Conservation (phyloP, 1,139 yeast genomes). For the Magnusiomyces suaveolens region DNA sequence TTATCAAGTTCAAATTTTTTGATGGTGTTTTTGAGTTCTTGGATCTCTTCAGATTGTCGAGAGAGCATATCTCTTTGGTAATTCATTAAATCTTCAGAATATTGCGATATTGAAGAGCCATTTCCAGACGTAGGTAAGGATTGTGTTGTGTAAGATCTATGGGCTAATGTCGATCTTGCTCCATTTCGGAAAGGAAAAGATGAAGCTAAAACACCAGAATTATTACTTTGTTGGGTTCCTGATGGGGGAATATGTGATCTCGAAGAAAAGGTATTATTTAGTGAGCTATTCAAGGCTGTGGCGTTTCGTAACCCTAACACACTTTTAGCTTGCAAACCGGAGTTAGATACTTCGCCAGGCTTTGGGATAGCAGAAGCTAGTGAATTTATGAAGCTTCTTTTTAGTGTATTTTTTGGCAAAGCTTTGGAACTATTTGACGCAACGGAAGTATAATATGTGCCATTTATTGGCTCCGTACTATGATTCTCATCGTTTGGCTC, state of each 20-base stretch:
- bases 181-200: neutral
- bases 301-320: too few species aligned
- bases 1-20: neutral
- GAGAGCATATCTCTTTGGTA: neutral
- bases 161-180: neutral
- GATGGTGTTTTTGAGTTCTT: conserved; percentile 1
- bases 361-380: neutral
- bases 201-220: neutral
- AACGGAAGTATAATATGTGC: neutral
- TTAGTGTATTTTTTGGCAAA: neutral
- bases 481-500: neutral
- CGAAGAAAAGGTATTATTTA: neutral
- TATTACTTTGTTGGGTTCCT: neutral
- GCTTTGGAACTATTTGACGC: neutral
- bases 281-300: too few species aligned
- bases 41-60: neutral
- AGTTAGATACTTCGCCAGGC: too few species aligned
- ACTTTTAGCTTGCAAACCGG: too few species aligned
- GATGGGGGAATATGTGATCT: neutral
- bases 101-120: neutral
- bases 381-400: neutral
- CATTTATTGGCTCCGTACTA: neutral
- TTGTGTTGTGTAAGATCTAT: neutral
- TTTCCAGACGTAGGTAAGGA: neutral
- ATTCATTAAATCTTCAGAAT: neutral